Evolutionary conservation across 306 rosid species (phyloP).

Genomic region (Vigna hirtella): DNA sequence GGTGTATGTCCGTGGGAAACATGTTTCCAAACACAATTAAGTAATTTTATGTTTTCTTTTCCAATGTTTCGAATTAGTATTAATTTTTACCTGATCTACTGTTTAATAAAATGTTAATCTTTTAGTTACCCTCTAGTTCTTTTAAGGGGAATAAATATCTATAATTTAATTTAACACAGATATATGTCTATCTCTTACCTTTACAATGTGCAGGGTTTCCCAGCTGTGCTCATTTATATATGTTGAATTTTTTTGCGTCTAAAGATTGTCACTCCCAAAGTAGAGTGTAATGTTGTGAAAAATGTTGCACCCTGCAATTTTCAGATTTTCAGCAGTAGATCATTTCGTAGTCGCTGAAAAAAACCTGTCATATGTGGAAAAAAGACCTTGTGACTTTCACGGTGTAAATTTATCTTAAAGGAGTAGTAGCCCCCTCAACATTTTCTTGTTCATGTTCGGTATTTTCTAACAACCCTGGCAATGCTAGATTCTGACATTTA

Average conservation of each 20-base stretch:
- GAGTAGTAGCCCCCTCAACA: not conserved
- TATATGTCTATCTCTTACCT: not conserved
- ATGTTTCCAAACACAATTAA: not conserved
- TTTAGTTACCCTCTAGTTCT: not conserved
- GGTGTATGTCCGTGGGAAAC: not conserved
- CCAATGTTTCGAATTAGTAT: not conserved
- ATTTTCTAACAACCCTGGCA: slow-evolving; percentile 23
- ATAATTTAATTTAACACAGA: slow-evolving; percentile 8
- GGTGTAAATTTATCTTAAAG: slow-evolving; percentile 30
- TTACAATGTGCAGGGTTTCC: slow-evolving; percentile 3
- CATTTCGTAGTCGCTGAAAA: slow-evolving; percentile 32
- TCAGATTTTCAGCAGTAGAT: slow-evolving; percentile 42
- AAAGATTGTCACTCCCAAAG: slow-evolving; percentile 10
- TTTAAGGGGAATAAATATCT: slow-evolving; percentile 16
- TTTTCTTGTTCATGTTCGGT: not conserved
- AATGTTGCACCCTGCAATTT: slow-evolving; percentile 5
- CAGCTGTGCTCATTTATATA: slow-evolving; percentile 6
- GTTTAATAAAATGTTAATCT: not conserved
- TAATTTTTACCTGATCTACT: not conserved
- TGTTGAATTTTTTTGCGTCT: not conserved
- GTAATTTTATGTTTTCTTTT: not conserved
- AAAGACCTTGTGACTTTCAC: slow-evolving; percentile 36
- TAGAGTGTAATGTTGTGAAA: slow-evolving; percentile 45
- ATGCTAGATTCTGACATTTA: not conserved
- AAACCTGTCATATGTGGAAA: slow-evolving; percentile 33